Conservation (phyloP, 257 asterid species). For the Nicotiana benthamiana region DNA sequence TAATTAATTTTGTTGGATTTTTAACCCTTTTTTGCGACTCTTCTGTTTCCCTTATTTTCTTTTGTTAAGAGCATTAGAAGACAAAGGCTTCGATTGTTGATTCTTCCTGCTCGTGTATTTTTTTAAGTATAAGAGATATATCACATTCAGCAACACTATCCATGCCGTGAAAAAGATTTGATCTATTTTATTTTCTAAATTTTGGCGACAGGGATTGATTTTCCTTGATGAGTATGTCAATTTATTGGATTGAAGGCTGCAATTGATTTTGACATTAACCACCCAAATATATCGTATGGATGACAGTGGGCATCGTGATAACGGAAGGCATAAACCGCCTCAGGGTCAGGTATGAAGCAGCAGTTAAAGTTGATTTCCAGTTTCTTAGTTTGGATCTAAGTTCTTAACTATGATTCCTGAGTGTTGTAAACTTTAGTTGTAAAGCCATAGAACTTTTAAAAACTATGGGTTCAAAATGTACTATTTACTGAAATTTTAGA, state of each 20-base stretch:
- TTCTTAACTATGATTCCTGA: not conserved
- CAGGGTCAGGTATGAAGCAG: constrained; percentile 63
- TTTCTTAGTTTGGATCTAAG: not conserved
- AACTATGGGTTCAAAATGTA: not conserved
- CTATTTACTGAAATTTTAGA: not conserved
- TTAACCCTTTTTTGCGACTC: not conserved
- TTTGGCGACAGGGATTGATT: constrained; percentile 8
- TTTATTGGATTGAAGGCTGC: constrained; percentile 5
- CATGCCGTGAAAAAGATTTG: not conserved
- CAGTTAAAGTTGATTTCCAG: not conserved
- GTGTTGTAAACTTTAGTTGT: not conserved
- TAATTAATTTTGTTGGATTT: not conserved
- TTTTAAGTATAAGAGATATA: not conserved
- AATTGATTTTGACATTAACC: constrained; percentile 5
- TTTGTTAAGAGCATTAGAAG: not conserved
- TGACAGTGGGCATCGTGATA: constrained; percentile 73
- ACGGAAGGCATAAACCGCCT: constrained; percentile 79
- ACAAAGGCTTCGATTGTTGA: not conserved
- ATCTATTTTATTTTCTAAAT: not conserved
- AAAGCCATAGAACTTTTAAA: not conserved
- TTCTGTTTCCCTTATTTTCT: not conserved
- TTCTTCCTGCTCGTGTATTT: not conserved
- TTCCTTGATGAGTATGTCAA: constrained; percentile 13
- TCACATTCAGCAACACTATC: not conserved
- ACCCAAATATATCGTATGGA: constrained; percentile 43